Evolutionary conservation across 768 basidiomycete genomes (phyloP).

Genomic region (Podaxis sp.): DNA sequence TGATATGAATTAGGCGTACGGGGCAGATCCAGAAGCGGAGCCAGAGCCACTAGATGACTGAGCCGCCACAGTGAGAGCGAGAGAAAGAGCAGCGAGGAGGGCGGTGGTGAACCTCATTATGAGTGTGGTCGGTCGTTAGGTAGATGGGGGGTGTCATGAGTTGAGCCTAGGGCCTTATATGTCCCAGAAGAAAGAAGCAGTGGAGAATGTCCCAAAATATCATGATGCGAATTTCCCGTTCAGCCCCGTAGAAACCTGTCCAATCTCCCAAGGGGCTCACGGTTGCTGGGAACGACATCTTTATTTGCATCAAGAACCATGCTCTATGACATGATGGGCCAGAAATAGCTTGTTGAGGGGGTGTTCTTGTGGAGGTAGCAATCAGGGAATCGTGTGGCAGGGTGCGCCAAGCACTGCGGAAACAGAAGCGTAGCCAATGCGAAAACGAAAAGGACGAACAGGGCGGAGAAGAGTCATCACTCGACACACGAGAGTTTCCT

Average conservation of each 20-base stretch:
- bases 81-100: not conserved
- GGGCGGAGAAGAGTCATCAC: not conserved
- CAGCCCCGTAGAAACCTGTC: not conserved
- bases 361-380: not conserved
- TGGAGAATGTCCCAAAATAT: not conserved
- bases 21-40: not conserved
- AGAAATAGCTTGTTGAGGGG: not conserved
- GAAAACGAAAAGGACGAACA: not conserved
- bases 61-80: not conserved
- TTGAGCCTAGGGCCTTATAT: not conserved
- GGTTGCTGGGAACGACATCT: not conserved
- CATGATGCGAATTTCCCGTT: not conserved
- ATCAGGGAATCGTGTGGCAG: not conserved
- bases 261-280: not conserved
- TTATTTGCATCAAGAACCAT: conserved; percentile 1
- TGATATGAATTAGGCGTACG: not conserved
- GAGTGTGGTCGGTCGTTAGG: not conserved
- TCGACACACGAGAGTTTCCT: not conserved
- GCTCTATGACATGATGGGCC: not conserved
- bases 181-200: not conserved
- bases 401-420: not conserved
- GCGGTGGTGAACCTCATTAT: conserved; percentile 1
- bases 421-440: not conserved
- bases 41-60: not conserved
- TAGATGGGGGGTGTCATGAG: not conserved